Evolutionary conservation across 192 early-diverging fungal species (phyloP).

Genomic region (Gamsiella multidivaricata): DNA sequence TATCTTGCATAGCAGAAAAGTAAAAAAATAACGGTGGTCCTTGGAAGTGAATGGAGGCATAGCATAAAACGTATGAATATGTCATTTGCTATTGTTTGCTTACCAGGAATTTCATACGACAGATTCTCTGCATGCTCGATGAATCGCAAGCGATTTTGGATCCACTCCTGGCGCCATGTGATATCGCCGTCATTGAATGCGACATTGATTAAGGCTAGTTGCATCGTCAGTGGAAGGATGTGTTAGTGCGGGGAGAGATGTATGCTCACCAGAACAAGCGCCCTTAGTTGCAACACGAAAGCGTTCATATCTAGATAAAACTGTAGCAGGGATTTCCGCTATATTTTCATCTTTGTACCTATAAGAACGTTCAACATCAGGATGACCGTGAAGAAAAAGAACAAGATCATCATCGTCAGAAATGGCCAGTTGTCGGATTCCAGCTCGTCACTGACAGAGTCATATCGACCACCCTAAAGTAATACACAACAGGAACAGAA

Average conservation of each 20-base stretch:
- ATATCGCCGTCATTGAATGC: neutral
- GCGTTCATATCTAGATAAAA: neutral
- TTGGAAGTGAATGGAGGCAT: neutral
- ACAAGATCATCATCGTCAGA: slow-evolving; percentile 5
- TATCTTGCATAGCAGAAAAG: neutral
- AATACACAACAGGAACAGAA: too few relatives aligned
- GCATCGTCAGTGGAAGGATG: neutral
- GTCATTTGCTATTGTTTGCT: neutral
- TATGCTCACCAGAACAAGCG: neutral
- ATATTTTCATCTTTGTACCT: slow-evolving; percentile 5
- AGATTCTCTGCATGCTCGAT: neutral
- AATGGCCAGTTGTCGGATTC: slow-evolving; percentile 2
- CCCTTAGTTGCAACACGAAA: neutral
- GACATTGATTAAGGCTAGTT: neutral
- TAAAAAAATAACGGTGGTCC: too few relatives aligned
- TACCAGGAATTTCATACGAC: neutral
- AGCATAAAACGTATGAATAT: neutral
- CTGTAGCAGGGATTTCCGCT: neutral
- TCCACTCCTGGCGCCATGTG: neutral
- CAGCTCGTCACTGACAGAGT: neutral
- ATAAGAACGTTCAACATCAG: slow-evolving; percentile 21
- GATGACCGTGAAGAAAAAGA: slow-evolving; percentile 19
- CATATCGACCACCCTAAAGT: too few relatives aligned
- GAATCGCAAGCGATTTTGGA: neutral
- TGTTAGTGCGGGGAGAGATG: too few relatives aligned